These are phyloP conservation scores for Paraurostyla sp. DNA, from an alignment of 73 alveolate genomes.

Conservation along the genomic window DNA sequence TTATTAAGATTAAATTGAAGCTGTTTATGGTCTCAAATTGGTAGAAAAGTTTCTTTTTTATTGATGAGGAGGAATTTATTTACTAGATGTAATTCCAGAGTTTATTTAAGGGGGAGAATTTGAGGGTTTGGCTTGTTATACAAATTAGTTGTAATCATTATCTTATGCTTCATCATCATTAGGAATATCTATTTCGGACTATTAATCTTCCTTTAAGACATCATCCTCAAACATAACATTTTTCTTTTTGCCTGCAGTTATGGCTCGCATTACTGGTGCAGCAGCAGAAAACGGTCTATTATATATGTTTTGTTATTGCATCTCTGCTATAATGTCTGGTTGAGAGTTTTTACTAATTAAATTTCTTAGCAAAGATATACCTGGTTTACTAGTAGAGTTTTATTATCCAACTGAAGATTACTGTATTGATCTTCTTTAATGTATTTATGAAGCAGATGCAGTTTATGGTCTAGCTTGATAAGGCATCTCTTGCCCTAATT, in stretches of 20 bases:
- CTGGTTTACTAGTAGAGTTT: slow-evolving; percentile 14
- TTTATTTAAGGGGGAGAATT: no score
- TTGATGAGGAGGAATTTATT: no score
- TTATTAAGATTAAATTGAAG: no score
- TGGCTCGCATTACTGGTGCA: slow-evolving; percentile 1
- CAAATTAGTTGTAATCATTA: slow-evolving; percentile 19
- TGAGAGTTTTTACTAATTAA: neutral
- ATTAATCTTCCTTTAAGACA: neutral
- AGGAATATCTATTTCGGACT: neutral
- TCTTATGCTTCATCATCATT: slow-evolving; percentile 35
- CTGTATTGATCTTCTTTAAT: no score
- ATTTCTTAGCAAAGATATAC: neutral
- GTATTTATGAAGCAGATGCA: slow-evolving; percentile 1
- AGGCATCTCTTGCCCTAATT: slow-evolving; percentile 20
- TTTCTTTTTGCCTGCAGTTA: neutral
- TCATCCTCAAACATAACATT: slow-evolving; percentile 41
- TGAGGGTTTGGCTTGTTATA: neutral
- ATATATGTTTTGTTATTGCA: neutral
- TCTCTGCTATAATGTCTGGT: neutral
- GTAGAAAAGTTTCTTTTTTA: no score
- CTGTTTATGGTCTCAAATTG: no score
- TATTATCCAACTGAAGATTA: no score
- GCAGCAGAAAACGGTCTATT: slow-evolving; percentile 55
- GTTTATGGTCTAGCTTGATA: slow-evolving; percentile 8
- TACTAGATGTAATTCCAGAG: no score